Percentiles rank a stretch among this genome's conserved stretches.
These are phyloP conservation scores for Silene vulgaris DNA, from an alignment of 179 eudicot genomes.

Conservation along the genomic window DNA sequence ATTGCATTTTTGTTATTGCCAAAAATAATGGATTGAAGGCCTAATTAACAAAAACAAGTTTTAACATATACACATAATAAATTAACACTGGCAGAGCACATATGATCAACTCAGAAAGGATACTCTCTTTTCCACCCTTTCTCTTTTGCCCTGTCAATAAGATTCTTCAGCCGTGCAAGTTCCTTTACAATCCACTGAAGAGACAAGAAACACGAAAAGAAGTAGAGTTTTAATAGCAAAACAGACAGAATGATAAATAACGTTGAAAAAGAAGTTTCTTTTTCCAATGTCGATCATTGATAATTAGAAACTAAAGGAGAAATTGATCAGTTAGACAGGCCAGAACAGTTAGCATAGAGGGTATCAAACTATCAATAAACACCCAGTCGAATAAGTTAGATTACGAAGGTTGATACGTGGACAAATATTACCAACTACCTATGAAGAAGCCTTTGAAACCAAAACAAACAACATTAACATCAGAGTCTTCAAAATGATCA, in stretches of 20 bases:
- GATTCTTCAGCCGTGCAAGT: constrained; percentile 27
- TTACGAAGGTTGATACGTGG: too few relatives aligned
- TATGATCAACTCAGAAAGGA: constrained; percentile 26
- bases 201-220: constrained; percentile 1
- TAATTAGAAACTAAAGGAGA: neutral
- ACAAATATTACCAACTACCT: too few relatives aligned
- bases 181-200: constrained; percentile 35
- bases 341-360: neutral
- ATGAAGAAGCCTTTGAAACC: too few relatives aligned
- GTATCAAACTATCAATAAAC: neutral
- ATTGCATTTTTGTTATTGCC: neutral
- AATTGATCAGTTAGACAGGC: neutral
- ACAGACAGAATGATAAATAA: neutral
- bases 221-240: constrained; percentile 8
- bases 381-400: too few relatives aligned
- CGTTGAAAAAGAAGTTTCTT: neutral
- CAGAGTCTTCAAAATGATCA: too few relatives aligned
- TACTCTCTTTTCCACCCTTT: constrained; percentile 34
- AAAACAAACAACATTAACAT: too few relatives aligned
- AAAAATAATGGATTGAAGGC: constrained; percentile 3
- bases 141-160: constrained; percentile 35
- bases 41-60: neutral
- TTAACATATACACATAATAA: neutral
- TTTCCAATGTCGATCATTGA: neutral
- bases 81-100: constrained; percentile 5